Conservation (phyloP, 1,284 basidiomycete genomes). For the Xerocomus nothofagi region DNA sequence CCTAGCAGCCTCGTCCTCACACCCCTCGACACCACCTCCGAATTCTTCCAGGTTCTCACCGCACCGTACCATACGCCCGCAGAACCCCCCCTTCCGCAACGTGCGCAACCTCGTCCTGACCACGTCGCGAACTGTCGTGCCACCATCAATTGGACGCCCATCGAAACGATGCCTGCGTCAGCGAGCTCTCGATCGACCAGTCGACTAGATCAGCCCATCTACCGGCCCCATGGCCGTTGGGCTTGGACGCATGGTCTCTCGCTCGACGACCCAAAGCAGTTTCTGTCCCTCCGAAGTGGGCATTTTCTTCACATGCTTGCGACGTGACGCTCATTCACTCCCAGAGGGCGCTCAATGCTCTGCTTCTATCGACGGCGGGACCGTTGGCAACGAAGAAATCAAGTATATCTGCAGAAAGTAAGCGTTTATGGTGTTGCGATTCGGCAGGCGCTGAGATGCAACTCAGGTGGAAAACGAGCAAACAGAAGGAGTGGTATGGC, state of each 20-base stretch:
- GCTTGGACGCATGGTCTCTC: slow-evolving; percentile 40
- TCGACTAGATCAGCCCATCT: slow-evolving; percentile 29
- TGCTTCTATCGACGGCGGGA: slow-evolving; percentile 42
- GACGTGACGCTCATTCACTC: slow-evolving; percentile 8
- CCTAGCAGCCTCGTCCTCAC: slow-evolving; percentile 18
- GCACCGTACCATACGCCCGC: slow-evolving; percentile 28
- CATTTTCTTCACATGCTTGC: not conserved
- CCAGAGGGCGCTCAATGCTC: slow-evolving; percentile 44
- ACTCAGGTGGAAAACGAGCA: slow-evolving; percentile 40
- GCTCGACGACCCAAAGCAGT: slow-evolving; percentile 30
- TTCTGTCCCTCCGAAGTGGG: slow-evolving; percentile 32
- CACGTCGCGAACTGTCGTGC: slow-evolving; percentile 29
- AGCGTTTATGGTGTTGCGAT: slow-evolving; percentile 14
- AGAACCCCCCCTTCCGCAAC: slow-evolving; percentile 4
- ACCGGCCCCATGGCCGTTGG: slow-evolving; percentile 40
- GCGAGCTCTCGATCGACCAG: slow-evolving; percentile 1
- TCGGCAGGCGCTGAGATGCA: slow-evolving; percentile 12
- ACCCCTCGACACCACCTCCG: slow-evolving; percentile 27
- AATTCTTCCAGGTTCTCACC: slow-evolving; percentile 33
- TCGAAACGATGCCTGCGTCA: not conserved
- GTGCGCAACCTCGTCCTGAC: slow-evolving; percentile 15
- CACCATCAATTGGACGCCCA: slow-evolving; percentile 29
- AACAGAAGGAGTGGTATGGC: slow-evolving; percentile 39
- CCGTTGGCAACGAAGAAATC: slow-evolving; percentile 36
- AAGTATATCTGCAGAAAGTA: slow-evolving; percentile 51